Evolutionary conservation across 352 stramenopile genomes (phyloP), one percentile per base, ranked within the genome.

Genomic region (Globisporangium yorkense): DNA sequence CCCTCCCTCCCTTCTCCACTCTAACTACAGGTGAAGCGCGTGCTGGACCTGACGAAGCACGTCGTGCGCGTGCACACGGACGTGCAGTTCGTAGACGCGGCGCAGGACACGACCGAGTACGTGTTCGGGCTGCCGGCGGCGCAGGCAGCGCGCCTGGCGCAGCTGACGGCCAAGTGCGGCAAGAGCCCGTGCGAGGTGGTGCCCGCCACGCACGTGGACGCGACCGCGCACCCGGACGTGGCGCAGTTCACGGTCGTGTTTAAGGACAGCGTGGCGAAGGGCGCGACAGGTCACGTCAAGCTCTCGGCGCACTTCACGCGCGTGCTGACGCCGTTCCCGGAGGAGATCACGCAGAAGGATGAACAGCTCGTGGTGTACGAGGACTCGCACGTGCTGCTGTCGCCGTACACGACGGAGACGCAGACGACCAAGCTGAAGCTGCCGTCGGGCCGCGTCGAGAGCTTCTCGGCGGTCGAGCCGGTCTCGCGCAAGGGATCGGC

Each of bases 341-440:
- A 60, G 1, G 78, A 92, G 51, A 75, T 96, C 45, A 71, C 74
- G 60, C 87, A 96, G 63, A 73, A 67, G 15, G 87, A 96, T 13
- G 84, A 95, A 57, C 87, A 96, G 65, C 72, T 94, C 5, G 87
- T 96, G 44, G 63, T 91, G 5, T 94, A 88, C 52, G 72, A 88
- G 33, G 77, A 81, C 33, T 74, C 57, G 48, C 74, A 91, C 56
- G 56, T 94, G 55, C 63, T 89, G 21, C 52, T 69, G n/a, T 92
- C 81, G 53, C 85, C 85, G 13, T 95, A 93, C 62, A 5, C 49
- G 43, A 93, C 87, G 9, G 67, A 86, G 59, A 88, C 71, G 57
- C 87, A 96, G 70, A 92, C 77, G 9, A 92, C 85, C 44, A 92
- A 88, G 64, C 64, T 96, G 15, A 96, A 96, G 62, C 66, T 96